phyloP scores from a whole-genome alignment of 495 filamentous ascomycete genomes.

The Acidiella bohemica region DNA sequence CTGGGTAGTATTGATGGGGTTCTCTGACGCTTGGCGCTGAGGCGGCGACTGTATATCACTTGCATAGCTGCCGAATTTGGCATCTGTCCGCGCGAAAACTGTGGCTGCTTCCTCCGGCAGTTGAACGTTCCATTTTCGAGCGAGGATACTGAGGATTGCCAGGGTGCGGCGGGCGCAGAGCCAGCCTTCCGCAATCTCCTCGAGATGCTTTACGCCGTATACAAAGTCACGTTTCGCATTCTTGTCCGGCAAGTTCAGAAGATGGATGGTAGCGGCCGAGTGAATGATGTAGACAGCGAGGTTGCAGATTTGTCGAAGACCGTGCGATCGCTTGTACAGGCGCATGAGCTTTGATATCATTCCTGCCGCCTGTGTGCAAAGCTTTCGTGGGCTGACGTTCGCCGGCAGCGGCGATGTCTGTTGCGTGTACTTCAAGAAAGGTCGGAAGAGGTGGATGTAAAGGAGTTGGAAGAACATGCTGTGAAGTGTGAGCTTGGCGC shows the following conservation, averaged over 20 bases:
- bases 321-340: conserved; percentile 83
- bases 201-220: conserved; percentile 79
- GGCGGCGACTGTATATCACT: conserved; percentile 17
- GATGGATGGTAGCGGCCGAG: conserved; percentile 83
- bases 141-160: conserved; percentile 71
- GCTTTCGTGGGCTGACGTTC: conserved; percentile 79
- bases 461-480: conserved; percentile 97
- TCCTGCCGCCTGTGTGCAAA: conserved; percentile 78
- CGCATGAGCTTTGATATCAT: conserved; percentile 84
- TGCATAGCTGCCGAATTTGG: conserved; percentile 33
- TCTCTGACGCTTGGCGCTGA: neutral
- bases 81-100: conserved; percentile 53
- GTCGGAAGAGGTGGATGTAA: conserved; percentile 92
- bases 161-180: conserved; percentile 77
- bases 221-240: conserved; percentile 76
- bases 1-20: neutral
- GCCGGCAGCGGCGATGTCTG: conserved; percentile 66
- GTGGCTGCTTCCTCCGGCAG: conserved; percentile 68
- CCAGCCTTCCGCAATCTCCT: conserved; percentile 95
- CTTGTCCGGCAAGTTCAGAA: conserved; percentile 84
- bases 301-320: conserved; percentile 85
- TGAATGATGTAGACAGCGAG: conserved; percentile 91
- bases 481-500: conserved; percentile 28
- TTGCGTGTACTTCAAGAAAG: conserved; percentile 83
- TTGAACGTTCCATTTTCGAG: conserved; percentile 73